Percentiles rank a stretch among this genome's conserved stretches.
Evolutionary conservation across 2,329 filamentous ascomycete genomes (phyloP).

Genomic region (Exutisphaerella laricina): DNA sequence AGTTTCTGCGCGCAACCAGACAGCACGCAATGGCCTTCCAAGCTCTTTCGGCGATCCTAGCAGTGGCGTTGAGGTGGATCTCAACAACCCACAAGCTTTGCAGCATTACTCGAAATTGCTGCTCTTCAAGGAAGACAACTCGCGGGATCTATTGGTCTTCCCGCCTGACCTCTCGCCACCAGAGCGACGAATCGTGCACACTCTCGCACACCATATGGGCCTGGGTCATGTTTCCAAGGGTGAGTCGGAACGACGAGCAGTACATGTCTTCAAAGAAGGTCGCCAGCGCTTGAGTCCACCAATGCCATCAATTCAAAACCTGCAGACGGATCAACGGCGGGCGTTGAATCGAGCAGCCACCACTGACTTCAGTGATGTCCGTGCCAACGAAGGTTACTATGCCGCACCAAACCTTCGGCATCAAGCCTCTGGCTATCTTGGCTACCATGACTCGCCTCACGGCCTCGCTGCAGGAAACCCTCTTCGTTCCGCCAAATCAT

Average conservation of each 20-base stretch:
- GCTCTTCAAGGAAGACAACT: constrained; percentile 76
- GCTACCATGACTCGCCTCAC: constrained; percentile 65
- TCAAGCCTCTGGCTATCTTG: constrained; percentile 71
- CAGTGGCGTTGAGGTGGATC: constrained; percentile 60
- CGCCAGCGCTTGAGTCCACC: constrained; percentile 55
- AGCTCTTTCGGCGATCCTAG: constrained; percentile 22
- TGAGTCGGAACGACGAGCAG: constrained; percentile 77
- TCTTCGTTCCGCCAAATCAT: constrained; percentile 89
- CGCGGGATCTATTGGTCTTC: constrained; percentile 77
- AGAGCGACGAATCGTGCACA: constrained; percentile 86
- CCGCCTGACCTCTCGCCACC: constrained; percentile 71
- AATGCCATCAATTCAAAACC: constrained; percentile 58
- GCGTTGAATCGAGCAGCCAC: constrained; percentile 91
- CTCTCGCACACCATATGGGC: constrained; percentile 90
- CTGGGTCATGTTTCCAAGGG: constrained; percentile 88
- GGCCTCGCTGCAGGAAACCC: constrained; percentile 66
- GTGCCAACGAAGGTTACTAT: constrained; percentile 69
- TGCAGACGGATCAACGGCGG: constrained; percentile 73
- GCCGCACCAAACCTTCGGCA: constrained; percentile 70
- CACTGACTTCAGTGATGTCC: constrained; percentile 84
- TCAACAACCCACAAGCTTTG: constrained; percentile 85
- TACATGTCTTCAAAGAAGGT: constrained; percentile 76
- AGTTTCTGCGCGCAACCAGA: constrained; percentile 53
- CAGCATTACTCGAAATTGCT: constrained; percentile 86
- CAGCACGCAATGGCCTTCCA: constrained; percentile 30